Base-by-base conservation (phyloP, 83 land plant species). In the Thuja plicata region DNA sequence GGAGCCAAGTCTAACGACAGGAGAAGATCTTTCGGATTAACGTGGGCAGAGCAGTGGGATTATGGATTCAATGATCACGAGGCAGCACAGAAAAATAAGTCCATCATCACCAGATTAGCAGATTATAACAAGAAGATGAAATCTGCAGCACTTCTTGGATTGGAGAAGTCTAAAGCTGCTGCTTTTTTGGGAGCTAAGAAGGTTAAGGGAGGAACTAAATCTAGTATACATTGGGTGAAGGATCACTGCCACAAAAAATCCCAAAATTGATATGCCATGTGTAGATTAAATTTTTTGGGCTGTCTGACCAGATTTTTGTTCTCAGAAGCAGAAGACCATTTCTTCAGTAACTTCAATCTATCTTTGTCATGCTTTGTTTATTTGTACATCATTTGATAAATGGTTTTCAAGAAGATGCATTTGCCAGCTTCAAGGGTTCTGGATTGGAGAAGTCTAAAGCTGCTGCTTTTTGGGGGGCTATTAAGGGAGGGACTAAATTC, bases 41-140 rank as follows among this genome's bases (percentile, higher is more conserved):
- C 84, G 41, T 80, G 84, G 84, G 84, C 84, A 80, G 48, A 80
- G 48, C 84, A 80, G 30, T 80, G 84, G 48, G 84, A 80, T 80
- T 80, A 80, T 41, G 43, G 48, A 40, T 80, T 41, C 48, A 80
- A 80, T 27, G 84, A 80, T 45, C 84, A 41, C 48, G 84, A 41
- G 27, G n/a, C n/a, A 80, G 30, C n/a, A 41, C 48, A 41, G 48
- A 41, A 80, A 10, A 80, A 80, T 24, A 41, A 80, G n/a, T 80
- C 48, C 30, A 1, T 80, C 30, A 2, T 41, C 12, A 80, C 84
- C 84, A 80, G 84, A 80, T 80, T 80, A 80, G 84, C 84, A 80
- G 84, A 80, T 24, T 80, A 24, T 41, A 80, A 41, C 84, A 80
- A 41, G 48, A 41, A 40, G 30, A 80, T 80, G 84, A 80, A 80